A percentile compares a stretch with the other conserved stretches of the same genome.
phyloP scores from a whole-genome alignment of 2,329 filamentous ascomycete species.

The Colletotrichum lupini region DNA sequence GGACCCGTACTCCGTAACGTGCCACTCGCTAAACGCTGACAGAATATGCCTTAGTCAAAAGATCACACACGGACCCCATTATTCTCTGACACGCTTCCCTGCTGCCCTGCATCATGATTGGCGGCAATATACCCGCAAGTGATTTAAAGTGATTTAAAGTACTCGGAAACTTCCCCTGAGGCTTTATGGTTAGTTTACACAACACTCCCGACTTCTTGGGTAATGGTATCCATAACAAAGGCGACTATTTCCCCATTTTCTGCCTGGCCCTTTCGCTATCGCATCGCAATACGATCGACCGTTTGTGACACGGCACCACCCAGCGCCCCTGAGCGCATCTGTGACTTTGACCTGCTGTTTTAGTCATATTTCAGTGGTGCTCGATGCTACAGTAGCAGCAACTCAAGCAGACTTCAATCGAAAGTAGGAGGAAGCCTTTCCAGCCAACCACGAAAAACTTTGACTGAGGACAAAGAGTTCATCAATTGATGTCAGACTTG shows the following conservation, averaged over 20 bases:
- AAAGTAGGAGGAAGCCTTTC: too few species aligned
- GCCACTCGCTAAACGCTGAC: conserved; percentile 19
- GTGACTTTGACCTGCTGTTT: too few species aligned
- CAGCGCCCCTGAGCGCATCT: too few species aligned
- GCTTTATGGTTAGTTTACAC: not conserved
- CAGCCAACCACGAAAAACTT: too few species aligned
- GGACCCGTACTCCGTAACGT: not conserved
- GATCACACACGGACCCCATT: conserved; percentile 2
- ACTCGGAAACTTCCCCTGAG: conserved; percentile 9
- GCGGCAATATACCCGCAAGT: not conserved
- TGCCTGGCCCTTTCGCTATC: too few species aligned
- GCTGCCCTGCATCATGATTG: conserved; percentile 11
- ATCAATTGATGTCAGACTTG: too few species aligned
- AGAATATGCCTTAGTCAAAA: conserved; percentile 9
- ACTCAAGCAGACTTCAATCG: too few species aligned
- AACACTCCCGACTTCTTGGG: not conserved
- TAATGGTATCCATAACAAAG: not conserved
- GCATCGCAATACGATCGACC: too few species aligned
- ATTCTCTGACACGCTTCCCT: conserved; percentile 14
- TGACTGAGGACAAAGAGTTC: too few species aligned
- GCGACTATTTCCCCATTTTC: not conserved
- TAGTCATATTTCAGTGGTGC: too few species aligned
- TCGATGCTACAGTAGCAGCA: too few species aligned
- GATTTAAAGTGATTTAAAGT: conserved; percentile 7
- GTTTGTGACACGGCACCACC: too few species aligned